phyloP scores from a whole-genome alignment of 139 green algal species.

The Chlorella sp. region DNA sequence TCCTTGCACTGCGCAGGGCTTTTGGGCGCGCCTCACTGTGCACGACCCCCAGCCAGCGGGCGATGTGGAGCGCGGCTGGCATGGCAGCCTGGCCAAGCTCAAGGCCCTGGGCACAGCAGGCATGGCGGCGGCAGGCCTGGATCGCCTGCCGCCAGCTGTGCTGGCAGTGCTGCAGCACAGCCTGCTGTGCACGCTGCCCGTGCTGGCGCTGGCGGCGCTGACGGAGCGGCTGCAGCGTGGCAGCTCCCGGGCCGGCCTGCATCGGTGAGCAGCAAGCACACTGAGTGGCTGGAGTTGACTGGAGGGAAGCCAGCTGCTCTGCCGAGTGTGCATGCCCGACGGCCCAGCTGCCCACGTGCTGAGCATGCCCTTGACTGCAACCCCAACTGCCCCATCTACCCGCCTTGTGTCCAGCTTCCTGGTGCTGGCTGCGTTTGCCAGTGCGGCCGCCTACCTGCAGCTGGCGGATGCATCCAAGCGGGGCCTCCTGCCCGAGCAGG shows the following conservation, averaged over 20 bases:
- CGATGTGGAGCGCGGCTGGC: conserved; percentile 21
- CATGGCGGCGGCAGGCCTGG: background rate
- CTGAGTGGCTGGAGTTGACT: background rate
- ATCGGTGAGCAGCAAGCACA: background rate
- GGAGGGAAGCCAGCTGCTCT: background rate
- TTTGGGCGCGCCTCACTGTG: conserved; percentile 46
- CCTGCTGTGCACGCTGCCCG: conserved; percentile 13
- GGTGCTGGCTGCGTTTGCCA: background rate
- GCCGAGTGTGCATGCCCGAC: no score
- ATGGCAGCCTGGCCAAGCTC: conserved; percentile 7
- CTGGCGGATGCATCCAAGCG: conserved; percentile 1
- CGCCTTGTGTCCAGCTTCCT: background rate
- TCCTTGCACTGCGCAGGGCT: conserved; percentile 20
- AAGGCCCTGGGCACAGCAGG: background rate
- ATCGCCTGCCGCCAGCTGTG: background rate
- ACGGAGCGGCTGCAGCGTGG: background rate
- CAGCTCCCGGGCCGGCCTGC: background rate
- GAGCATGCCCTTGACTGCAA: no score
- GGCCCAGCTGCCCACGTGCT: no score
- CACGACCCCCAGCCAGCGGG: conserved; percentile 14
- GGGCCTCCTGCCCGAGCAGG: background rate
- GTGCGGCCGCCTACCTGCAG: conserved; percentile 8
- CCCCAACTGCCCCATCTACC: background rate
- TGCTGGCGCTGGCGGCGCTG: background rate
- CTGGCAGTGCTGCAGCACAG: conserved; percentile 16